A percentile compares a stretch with the other conserved stretches of the same genome.
Evolutionary conservation across 768 basidiomycete genomes (phyloP).

Genomic region (Amanita thiersii): DNA sequence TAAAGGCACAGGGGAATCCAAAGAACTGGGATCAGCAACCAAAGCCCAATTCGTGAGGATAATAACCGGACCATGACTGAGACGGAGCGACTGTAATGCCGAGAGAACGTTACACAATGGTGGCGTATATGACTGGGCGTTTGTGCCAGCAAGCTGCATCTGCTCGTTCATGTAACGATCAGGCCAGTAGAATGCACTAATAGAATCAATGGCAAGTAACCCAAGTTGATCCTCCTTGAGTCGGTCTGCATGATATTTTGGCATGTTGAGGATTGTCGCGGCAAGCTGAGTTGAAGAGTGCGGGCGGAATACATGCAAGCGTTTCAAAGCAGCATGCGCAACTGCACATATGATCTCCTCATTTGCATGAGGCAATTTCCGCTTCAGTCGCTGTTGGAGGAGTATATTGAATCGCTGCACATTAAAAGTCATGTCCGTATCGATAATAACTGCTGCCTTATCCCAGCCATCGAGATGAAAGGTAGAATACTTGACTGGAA

Average conservation of each 20-base stretch:
- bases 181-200: slow-evolving; percentile 71
- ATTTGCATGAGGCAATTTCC: slow-evolving; percentile 15
- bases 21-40: slow-evolving; percentile 5
- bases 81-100: slow-evolving; percentile 40
- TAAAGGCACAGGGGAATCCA: slow-evolving; percentile 9
- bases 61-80: slow-evolving; percentile 40
- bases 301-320: slow-evolving; percentile 65
- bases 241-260: slow-evolving; percentile 39
- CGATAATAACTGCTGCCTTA: slow-evolving; percentile 59
- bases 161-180: slow-evolving; percentile 64
- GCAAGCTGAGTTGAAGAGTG: slow-evolving; percentile 63
- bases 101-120: slow-evolving; percentile 38
- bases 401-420: slow-evolving; percentile 44
- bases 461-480: slow-evolving; percentile 47
- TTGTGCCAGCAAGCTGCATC: slow-evolving; percentile 14
- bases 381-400: slow-evolving; percentile 37
- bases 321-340: slow-evolving; percentile 33
- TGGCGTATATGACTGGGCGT: slow-evolving; percentile 10
- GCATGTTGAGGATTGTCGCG: slow-evolving; percentile 50
- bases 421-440: slow-evolving; percentile 63
- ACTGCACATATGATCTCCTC: slow-evolving; percentile 15
- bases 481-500: slow-evolving; percentile 30
- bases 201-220: slow-evolving; percentile 65
- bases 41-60: slow-evolving; percentile 62
- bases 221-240: slow-evolving; percentile 51